These are phyloP conservation scores for Amphicarpaea edgeworthii DNA, from an alignment of 306 rosid species.

Conservation along the genomic window DNA sequence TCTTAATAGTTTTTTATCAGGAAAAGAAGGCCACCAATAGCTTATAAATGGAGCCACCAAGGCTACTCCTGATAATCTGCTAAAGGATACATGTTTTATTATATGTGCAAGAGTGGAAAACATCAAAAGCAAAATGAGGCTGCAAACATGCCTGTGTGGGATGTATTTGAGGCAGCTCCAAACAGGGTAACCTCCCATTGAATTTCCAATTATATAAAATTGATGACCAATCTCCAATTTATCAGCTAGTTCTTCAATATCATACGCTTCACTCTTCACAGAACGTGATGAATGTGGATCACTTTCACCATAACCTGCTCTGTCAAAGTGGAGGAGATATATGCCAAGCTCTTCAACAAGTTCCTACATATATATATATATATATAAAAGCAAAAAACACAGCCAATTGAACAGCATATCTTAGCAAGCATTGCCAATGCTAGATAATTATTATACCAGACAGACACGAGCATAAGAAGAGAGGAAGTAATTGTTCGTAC, in stretches of 20 bases:
- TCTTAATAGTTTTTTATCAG: slow-evolving; percentile 52
- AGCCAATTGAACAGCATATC: neutral
- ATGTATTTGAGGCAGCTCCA: slow-evolving; percentile 87
- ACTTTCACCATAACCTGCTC: slow-evolving; percentile 94
- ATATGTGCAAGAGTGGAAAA: slow-evolving; percentile 1
- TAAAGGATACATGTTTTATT: slow-evolving; percentile 30
- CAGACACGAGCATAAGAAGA: neutral
- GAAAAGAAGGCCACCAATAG: slow-evolving; percentile 78
- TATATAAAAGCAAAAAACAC: neutral
- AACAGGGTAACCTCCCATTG: slow-evolving; percentile 70
- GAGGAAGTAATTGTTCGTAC: slow-evolving; percentile 53
- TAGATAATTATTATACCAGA: neutral
- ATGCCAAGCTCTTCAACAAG: slow-evolving; percentile 62
- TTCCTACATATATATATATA: slow-evolving; percentile 69
- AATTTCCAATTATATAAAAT: slow-evolving; percentile 73
- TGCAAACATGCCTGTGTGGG: slow-evolving; percentile 69
- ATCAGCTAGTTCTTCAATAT: slow-evolving; percentile 89
- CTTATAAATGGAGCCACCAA: slow-evolving; percentile 74
- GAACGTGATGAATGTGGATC: slow-evolving; percentile 82
- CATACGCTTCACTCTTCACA: slow-evolving; percentile 87
- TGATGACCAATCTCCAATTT: slow-evolving; percentile 63
- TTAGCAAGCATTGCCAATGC: neutral
- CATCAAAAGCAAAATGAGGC: neutral
- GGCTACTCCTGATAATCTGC: slow-evolving; percentile 81
- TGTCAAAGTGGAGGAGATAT: slow-evolving; percentile 68